Conservation (phyloP, 768 basidiomycete genomes). For the Lactarius deliciosus region DNA sequence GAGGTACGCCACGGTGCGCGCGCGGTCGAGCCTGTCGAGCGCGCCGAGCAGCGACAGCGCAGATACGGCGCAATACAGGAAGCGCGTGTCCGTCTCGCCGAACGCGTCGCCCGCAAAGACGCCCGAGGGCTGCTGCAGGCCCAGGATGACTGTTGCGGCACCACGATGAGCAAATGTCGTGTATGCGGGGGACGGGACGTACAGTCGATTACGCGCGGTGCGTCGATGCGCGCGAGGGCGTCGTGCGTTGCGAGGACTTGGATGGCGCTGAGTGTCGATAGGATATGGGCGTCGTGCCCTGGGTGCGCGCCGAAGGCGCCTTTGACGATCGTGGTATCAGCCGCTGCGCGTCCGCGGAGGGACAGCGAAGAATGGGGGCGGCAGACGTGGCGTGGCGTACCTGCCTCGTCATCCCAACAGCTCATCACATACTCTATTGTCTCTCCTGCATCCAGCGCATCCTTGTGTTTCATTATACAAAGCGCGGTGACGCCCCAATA, state of each 20-base stretch:
- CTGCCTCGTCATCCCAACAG: constrained; percentile 93
- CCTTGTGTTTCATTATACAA: constrained; percentile 71
- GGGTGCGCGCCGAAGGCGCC: constrained; percentile 94
- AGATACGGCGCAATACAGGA: constrained; percentile 83
- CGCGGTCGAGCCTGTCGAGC: constrained; percentile 64
- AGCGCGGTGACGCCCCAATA: constrained; percentile 96
- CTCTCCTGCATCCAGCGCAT: constrained; percentile 79
- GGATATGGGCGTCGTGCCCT: constrained; percentile 87
- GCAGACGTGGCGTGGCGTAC: constrained; percentile 38
- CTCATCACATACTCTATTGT: constrained; percentile 89
- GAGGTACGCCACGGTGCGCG: constrained; percentile 71
- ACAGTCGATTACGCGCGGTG: constrained; percentile 75
- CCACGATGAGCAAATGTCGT: background rate
- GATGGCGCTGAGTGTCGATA: constrained; percentile 85
- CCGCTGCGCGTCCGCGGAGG: too few species aligned
- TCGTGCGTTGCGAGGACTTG: constrained; percentile 89
- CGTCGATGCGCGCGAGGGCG: constrained; percentile 69
- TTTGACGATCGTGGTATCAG: constrained; percentile 35
- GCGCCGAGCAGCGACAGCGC: constrained; percentile 79
- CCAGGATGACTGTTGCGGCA: constrained; percentile 63
- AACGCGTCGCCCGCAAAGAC: constrained; percentile 87
- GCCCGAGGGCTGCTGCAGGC: constrained; percentile 82
- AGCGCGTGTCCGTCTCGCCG: constrained; percentile 93
- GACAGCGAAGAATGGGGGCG: too few species aligned
- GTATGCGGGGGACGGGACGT: constrained; percentile 31